Evolutionary conservation across 1,284 basidiomycete genomes (phyloP).

Genomic region (Xanthoconium separans): DNA sequence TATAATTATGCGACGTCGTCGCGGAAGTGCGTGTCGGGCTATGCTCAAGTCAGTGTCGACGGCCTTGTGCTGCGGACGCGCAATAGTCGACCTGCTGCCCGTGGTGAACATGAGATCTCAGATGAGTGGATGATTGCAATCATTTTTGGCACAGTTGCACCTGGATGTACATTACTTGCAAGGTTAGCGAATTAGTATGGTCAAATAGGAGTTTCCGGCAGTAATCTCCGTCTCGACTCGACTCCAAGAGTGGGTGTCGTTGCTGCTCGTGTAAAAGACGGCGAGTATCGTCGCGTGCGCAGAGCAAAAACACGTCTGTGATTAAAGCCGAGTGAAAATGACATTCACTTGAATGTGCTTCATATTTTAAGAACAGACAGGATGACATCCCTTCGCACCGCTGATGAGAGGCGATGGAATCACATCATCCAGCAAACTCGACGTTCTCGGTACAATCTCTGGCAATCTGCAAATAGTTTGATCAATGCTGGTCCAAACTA

Average conservation of each 20-base stretch:
- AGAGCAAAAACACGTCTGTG: background rate
- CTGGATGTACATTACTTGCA: background rate
- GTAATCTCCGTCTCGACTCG: conserved; percentile 21
- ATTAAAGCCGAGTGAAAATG: conserved; percentile 5
- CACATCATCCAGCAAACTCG: conserved; percentile 42
- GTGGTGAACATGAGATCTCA: background rate
- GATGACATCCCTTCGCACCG: conserved; percentile 11
- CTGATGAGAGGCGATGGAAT: conserved; percentile 5
- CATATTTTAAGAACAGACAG: conserved; percentile 9
- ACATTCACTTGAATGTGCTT: conserved; percentile 13
- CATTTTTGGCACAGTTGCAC: no score
- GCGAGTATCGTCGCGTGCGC: background rate
- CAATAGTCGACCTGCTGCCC: background rate
- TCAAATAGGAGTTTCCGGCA: conserved; percentile 13
- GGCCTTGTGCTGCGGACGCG: background rate
- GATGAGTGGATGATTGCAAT: background rate
- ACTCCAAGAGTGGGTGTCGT: background rate
- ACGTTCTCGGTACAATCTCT: conserved; percentile 71
- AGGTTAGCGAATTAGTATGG: background rate
- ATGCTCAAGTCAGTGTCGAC: background rate
- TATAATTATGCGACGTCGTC: background rate
- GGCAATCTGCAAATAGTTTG: conserved; percentile 55
- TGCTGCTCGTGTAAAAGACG: background rate
- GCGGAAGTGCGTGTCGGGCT: background rate
- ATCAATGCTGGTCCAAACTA: conserved; percentile 2